Conservation (phyloP, 768 basidiomycete species). For the Suillus brevipes region DNA sequence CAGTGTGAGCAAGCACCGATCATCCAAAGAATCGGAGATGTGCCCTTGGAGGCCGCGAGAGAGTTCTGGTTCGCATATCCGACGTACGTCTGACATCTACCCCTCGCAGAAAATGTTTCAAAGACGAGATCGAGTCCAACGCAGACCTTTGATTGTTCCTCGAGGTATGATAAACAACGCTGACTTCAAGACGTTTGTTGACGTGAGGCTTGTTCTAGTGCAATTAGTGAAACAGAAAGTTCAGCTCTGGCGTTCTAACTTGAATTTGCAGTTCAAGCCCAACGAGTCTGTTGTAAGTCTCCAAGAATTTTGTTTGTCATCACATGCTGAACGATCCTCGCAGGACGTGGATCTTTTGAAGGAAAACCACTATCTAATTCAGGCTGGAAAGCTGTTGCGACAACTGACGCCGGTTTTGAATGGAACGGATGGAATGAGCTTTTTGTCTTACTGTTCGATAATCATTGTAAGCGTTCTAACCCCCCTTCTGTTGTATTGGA, state of each 20-base stretch:
- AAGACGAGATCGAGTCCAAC: slow-evolving; percentile 83
- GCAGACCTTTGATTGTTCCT: slow-evolving; percentile 80
- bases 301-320: not conserved
- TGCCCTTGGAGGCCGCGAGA: slow-evolving; percentile 83
- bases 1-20: slow-evolving; percentile 82
- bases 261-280: slow-evolving; percentile 74
- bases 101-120: slow-evolving; percentile 80
- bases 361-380: slow-evolving; percentile 78
- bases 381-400: slow-evolving; percentile 78
- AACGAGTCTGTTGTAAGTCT: slow-evolving; percentile 66
- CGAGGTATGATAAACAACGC: slow-evolving; percentile 74
- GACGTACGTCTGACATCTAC: slow-evolving; percentile 80
- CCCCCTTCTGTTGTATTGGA: slow-evolving; percentile 7
- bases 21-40: slow-evolving; percentile 83
- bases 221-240: slow-evolving; percentile 85
- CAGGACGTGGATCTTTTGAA: slow-evolving; percentile 89
- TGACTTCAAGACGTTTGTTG: slow-evolving; percentile 79
- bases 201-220: slow-evolving; percentile 60
- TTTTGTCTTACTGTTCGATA: slow-evolving; percentile 90
- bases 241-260: slow-evolving; percentile 83
- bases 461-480: slow-evolving; percentile 70
- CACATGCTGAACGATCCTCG: slow-evolving; percentile 5
- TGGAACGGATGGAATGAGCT: slow-evolving; percentile 92
- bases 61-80: slow-evolving; percentile 89
- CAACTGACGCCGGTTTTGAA: slow-evolving; percentile 86